Evolutionary conservation across 257 asterid genomes (phyloP).

Genomic region (Pogostemon cablin): DNA sequence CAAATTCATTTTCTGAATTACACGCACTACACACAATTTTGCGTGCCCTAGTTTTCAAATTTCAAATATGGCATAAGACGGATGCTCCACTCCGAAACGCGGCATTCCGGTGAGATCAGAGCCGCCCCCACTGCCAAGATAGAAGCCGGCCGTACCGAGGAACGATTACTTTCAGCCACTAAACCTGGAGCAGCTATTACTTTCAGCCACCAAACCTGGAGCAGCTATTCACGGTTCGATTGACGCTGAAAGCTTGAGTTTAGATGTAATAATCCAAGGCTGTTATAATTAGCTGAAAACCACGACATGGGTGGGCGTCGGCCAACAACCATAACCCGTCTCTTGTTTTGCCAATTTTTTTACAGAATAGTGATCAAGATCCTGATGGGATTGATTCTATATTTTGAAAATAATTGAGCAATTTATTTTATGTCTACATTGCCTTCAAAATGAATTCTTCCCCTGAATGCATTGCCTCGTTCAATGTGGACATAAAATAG

Average conservation of each 20-base stretch:
- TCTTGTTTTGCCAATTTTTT: too few species aligned
- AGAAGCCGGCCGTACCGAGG: constrained; percentile 44
- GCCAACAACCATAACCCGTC: too few species aligned
- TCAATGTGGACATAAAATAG: too few species aligned
- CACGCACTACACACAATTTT: background rate
- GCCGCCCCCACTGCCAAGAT: constrained; percentile 59
- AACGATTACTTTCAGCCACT: constrained; percentile 54
- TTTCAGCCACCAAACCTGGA: constrained; percentile 60
- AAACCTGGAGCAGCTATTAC: constrained; percentile 51
- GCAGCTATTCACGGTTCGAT: constrained; percentile 39
- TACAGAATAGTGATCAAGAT: too few species aligned
- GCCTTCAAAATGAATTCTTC: too few species aligned
- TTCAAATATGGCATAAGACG: constrained; percentile 29
- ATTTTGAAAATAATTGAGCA: too few species aligned
- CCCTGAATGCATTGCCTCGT: too few species aligned
- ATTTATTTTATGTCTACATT: too few species aligned
- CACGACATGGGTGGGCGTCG: background rate
- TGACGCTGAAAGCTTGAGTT: constrained; percentile 45
- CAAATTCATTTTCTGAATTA: background rate
- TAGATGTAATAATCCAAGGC: background rate
- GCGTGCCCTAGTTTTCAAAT: background rate
- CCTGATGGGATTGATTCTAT: too few species aligned
- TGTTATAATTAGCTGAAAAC: background rate
- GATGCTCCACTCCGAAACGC: constrained; percentile 48
- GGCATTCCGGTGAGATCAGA: constrained; percentile 43